These are phyloP conservation scores for Calonectria leucothoes DNA, from an alignment of 2,329 filamentous ascomycete genomes.

Conservation along the genomic window DNA sequence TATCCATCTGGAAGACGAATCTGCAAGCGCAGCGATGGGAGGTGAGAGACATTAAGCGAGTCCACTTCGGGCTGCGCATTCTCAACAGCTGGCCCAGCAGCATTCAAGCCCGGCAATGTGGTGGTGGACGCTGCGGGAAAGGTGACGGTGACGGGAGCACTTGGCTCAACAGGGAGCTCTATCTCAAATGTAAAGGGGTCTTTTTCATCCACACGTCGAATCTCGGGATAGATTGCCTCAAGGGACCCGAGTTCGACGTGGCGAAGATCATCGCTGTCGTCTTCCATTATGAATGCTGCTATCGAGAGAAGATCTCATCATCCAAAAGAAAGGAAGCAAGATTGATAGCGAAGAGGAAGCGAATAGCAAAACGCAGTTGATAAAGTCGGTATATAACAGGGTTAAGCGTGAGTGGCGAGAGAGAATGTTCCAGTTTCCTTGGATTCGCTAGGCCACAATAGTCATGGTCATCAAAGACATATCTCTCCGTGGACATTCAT, in stretches of 20 bases:
- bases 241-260: conserved; percentile 70
- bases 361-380: neutral
- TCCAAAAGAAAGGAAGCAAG: conserved; percentile 5
- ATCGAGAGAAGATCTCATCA: conserved; percentile 34
- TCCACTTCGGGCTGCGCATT: conserved; percentile 47
- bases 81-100: conserved; percentile 21
- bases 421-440: neutral
- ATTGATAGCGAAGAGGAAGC: neutral
- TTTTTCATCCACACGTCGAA: conserved; percentile 57
- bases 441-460: neutral
- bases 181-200: conserved; percentile 64
- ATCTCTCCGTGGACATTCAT: neutral
- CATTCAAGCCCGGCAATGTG: conserved; percentile 26
- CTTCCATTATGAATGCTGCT: conserved; percentile 47
- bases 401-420: neutral
- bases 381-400: neutral
- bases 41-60: conserved; percentile 64
- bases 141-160: conserved; percentile 65
- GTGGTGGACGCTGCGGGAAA: conserved; percentile 61
- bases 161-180: conserved; percentile 68
- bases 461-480: conserved; percentile 6
- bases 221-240: conserved; percentile 75
- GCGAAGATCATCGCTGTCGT: conserved; percentile 63
- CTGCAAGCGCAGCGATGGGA: conserved; percentile 67
- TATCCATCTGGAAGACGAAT: conserved; percentile 70